phyloP scores from a whole-genome alignment of 495 filamentous ascomycete species.

The Aspergillus panamensis region DNA sequence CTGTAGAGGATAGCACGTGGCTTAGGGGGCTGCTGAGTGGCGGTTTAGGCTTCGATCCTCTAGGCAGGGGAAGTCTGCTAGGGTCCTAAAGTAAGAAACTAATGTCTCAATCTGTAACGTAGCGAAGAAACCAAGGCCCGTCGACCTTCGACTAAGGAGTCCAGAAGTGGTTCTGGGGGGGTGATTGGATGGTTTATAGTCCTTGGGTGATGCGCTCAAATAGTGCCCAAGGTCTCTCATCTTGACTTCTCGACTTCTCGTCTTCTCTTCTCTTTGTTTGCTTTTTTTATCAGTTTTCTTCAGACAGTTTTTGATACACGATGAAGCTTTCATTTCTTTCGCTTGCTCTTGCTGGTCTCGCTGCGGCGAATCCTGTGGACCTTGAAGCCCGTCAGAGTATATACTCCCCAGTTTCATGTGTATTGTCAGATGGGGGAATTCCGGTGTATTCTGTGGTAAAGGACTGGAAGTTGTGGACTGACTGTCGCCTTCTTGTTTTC shows the following conservation, averaged over 20 bases:
- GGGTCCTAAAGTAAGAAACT: too few relatives aligned
- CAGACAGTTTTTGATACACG: neutral
- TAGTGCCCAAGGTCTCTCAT: neutral
- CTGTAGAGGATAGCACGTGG: too few relatives aligned
- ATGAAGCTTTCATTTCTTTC: constrained; percentile 4
- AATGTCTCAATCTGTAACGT: too few relatives aligned
- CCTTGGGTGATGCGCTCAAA: neutral
- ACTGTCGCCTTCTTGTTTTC: neutral
- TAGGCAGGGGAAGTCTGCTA: too few relatives aligned
- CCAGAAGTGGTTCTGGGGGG: too few relatives aligned
- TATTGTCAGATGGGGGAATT: neutral
- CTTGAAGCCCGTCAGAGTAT: constrained; percentile 16
- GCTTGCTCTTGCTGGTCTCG: constrained; percentile 17
- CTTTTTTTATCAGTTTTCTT: neutral
- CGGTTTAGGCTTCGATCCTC: too few relatives aligned
- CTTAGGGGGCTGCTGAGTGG: too few relatives aligned
- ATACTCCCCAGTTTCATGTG: neutral
- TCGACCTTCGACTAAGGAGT: too few relatives aligned
- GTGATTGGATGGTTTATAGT: neutral
- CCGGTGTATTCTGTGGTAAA: neutral
- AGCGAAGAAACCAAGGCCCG: too few relatives aligned
- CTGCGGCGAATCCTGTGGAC: constrained; percentile 14
- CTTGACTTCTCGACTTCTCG: neutral
- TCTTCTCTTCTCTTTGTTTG: neutral
- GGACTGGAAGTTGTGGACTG: neutral